A percentile compares a stretch with the other conserved stretches of the same genome.
Evolutionary conservation across 768 basidiomycete species (phyloP).

Genomic region (Leccinellum albellum): DNA sequence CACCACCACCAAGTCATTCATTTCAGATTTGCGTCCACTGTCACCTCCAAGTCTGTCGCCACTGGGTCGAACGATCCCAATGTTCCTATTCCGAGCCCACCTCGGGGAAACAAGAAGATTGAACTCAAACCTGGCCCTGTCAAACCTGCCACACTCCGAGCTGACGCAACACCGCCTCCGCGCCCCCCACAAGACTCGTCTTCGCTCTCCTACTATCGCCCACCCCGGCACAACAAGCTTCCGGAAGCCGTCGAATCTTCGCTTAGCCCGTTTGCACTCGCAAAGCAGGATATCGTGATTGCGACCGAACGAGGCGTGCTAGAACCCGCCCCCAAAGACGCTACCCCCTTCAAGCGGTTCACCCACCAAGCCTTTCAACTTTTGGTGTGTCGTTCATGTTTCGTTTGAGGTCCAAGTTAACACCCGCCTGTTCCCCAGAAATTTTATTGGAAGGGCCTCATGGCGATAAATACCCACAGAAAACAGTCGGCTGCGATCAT

Average conservation of each 20-base stretch:
- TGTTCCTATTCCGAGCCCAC: constrained; percentile 23
- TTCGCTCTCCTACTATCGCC: constrained; percentile 22
- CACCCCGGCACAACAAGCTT: constrained; percentile 23
- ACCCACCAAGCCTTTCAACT: constrained; percentile 47
- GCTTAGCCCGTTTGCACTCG: constrained; percentile 42
- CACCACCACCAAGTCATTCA: background rate
- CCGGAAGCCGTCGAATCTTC: constrained; percentile 17
- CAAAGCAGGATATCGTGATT: constrained; percentile 59
- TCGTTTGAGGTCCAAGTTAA: background rate
- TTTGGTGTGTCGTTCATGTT: constrained; percentile 32
- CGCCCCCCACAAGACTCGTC: constrained; percentile 24
- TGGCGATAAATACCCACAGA: constrained; percentile 63
- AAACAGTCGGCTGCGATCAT: constrained; percentile 51
- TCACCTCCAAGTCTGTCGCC: constrained; percentile 24
- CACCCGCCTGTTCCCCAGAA: constrained; percentile 42
- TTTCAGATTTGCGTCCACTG: constrained; percentile 27
- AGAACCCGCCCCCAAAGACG: constrained; percentile 57
- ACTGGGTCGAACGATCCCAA: constrained; percentile 18
- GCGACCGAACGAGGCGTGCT: constrained; percentile 70
- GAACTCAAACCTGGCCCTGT: constrained; percentile 65
- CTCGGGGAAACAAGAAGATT: constrained; percentile 44
- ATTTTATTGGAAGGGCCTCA: constrained; percentile 81
- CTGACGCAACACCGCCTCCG: constrained; percentile 16
- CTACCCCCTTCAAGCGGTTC: constrained; percentile 51
- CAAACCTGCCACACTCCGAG: constrained; percentile 35